These are phyloP conservation scores for Boletus eberwhitei DNA, from an alignment of 768 basidiomycete species.

Conservation along the genomic window DNA sequence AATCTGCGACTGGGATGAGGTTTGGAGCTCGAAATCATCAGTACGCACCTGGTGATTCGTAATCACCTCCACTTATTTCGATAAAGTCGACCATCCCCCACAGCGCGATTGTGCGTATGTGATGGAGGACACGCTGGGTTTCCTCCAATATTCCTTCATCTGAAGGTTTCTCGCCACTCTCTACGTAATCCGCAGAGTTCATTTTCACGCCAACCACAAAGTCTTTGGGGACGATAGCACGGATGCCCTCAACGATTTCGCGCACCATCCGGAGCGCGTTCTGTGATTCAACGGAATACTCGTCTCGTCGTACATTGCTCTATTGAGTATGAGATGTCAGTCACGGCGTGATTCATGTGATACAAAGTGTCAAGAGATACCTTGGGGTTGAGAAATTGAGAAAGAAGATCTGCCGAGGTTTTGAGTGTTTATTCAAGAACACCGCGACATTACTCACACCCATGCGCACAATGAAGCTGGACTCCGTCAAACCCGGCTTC, in stretches of 20 bases:
- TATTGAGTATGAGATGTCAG: constrained; percentile 15
- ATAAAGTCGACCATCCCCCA: constrained; percentile 78
- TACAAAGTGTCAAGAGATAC: constrained; percentile 31
- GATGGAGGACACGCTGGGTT: constrained; percentile 46
- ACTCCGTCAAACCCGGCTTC: constrained; percentile 81
- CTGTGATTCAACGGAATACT: constrained; percentile 44
- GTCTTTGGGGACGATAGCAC: constrained; percentile 46
- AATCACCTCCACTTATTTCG: constrained; percentile 86
- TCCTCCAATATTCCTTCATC: constrained; percentile 33
- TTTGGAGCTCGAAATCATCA: not conserved
- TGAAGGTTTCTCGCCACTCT: constrained; percentile 24
- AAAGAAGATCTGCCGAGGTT: constrained; percentile 56
- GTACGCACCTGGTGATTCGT: constrained; percentile 66
- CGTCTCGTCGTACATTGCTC: constrained; percentile 58
- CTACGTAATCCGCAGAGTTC: constrained; percentile 72
- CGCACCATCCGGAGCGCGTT: constrained; percentile 57
- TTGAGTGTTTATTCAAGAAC: not conserved
- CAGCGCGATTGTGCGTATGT: constrained; percentile 55
- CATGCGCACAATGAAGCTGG: constrained; percentile 82
- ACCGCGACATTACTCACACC: constrained; percentile 52
- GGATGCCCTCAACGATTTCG: constrained; percentile 54
- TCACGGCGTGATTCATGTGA: constrained; percentile 14
- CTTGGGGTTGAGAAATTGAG: constrained; percentile 75
- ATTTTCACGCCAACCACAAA: constrained; percentile 80
- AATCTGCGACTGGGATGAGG: constrained; percentile 35